Conservation (phyloP, 2,329 filamentous ascomycete species). For the Xylariomycetidae sp. region DNA sequence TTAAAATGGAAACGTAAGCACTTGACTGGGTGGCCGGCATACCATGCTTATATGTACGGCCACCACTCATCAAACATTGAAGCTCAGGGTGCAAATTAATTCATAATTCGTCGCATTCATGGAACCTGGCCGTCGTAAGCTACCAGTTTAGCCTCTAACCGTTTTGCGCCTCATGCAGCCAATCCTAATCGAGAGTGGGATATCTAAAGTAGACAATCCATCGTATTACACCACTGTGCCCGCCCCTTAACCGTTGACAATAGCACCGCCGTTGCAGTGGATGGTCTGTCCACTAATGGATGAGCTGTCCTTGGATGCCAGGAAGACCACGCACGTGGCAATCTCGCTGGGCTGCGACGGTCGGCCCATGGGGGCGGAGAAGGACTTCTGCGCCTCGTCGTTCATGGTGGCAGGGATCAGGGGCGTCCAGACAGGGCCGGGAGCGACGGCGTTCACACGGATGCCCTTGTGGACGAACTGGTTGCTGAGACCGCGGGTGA, state of each 20-base stretch:
- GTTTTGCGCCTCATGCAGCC: too few species aligned
- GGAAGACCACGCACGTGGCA: slow-evolving; percentile 74
- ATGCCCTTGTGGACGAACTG: slow-evolving; percentile 68
- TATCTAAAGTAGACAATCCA: too few species aligned
- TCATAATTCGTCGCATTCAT: too few species aligned
- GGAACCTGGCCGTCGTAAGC: too few species aligned
- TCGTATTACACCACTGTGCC: too few species aligned
- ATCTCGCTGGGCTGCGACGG: slow-evolving; percentile 78
- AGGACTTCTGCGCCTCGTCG: slow-evolving; percentile 63
- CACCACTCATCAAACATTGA: too few species aligned
- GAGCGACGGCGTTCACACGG: slow-evolving; percentile 53
- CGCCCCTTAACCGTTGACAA: slow-evolving; percentile 43
- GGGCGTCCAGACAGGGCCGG: slow-evolving; percentile 74
- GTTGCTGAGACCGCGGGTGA: slow-evolving; percentile 72
- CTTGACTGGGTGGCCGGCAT: too few species aligned
- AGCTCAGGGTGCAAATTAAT: too few species aligned
- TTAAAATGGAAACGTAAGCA: too few species aligned
- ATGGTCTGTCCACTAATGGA: slow-evolving; percentile 66
- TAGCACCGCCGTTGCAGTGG: slow-evolving; percentile 45
- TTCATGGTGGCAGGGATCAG: slow-evolving; percentile 70
- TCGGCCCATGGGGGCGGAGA: slow-evolving; percentile 68
- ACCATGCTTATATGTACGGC: too few species aligned
- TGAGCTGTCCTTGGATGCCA: slow-evolving; percentile 68
- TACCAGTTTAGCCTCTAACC: too few species aligned
- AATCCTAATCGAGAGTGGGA: too few species aligned